Percentiles rank a stretch among this genome's conserved stretches.
Evolutionary conservation across 2,329 filamentous ascomycete genomes (phyloP).

Genomic region (Sporothrix brasiliensis): DNA sequence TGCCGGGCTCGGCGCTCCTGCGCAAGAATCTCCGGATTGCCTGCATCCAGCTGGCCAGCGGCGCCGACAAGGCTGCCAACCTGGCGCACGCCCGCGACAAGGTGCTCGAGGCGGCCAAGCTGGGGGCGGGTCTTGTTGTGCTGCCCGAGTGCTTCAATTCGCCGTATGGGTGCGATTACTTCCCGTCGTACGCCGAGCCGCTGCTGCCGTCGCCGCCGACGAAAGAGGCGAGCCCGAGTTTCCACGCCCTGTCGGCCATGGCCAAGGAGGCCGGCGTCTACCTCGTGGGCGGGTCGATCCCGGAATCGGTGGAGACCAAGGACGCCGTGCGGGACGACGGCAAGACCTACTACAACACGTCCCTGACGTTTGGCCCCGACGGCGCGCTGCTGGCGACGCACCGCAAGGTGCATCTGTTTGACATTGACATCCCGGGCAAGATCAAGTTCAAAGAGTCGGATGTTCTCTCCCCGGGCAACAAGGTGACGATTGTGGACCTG

Average conservation of each 20-base stretch:
- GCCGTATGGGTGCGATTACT: slow-evolving; percentile 88
- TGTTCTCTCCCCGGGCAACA: slow-evolving; percentile 81
- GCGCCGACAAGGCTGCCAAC: slow-evolving; percentile 82
- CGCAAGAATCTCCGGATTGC: slow-evolving; percentile 78
- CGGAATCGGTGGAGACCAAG: slow-evolving; percentile 65
- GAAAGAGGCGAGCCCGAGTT: slow-evolving; percentile 73
- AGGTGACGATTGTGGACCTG: slow-evolving; percentile 81
- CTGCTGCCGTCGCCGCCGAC: slow-evolving; percentile 76
- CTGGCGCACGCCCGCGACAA: slow-evolving; percentile 78
- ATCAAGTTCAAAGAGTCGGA: slow-evolving; percentile 91
- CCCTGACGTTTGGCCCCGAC: slow-evolving; percentile 75
- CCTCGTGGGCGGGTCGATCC: slow-evolving; percentile 89
- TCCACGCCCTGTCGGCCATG: slow-evolving; percentile 78
- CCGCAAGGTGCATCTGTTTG: slow-evolving; percentile 94
- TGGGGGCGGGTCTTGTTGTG: slow-evolving; percentile 83
- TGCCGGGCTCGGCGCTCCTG: slow-evolving; percentile 54
- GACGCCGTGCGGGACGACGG: slow-evolving; percentile 36
- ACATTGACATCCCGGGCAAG: slow-evolving; percentile 95
- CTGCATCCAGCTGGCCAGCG: slow-evolving; percentile 78
- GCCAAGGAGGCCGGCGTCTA: slow-evolving; percentile 78
- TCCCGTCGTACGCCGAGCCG: slow-evolving; percentile 87
- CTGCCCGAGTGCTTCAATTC: slow-evolving; percentile 99
- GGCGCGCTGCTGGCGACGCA: slow-evolving; percentile 84
- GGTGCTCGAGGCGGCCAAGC: slow-evolving; percentile 75
- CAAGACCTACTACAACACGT: slow-evolving; percentile 82